A percentile compares a stretch with the other conserved stretches of the same genome.
These are phyloP conservation scores for Triticum turgidum DNA, from an alignment of 176 grass and related monocot species.

Conservation along the genomic window DNA sequence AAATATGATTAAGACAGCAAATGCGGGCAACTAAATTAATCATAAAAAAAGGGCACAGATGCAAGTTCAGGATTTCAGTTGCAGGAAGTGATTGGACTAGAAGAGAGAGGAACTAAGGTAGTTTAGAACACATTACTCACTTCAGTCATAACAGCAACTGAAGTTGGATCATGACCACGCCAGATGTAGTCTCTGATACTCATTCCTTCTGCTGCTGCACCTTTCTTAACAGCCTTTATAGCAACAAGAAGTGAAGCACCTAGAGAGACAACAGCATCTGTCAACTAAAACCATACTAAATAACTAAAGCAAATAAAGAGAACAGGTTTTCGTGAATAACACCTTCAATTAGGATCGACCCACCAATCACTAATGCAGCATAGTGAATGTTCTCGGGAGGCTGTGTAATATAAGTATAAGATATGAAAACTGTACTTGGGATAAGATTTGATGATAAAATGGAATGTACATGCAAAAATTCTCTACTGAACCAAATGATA, in stretches of 20 bases:
- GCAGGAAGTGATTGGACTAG: conserved; percentile 18
- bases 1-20: conserved; percentile 15
- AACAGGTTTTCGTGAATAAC: conserved; percentile 13
- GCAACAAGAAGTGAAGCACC: conserved; percentile 96
- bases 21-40: background rate
- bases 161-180: conserved; percentile 98
- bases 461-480: background rate
- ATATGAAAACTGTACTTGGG: conserved; percentile 24
- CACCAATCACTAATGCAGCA: conserved; percentile 93
- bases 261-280: conserved; percentile 34
- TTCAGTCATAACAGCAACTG: conserved; percentile 98
- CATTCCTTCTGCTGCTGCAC: conserved; percentile 88
- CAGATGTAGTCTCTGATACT: conserved; percentile 91
- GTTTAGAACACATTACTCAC: conserved; percentile 44
- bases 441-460: conserved; percentile 34
- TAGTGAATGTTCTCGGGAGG: conserved; percentile 86
- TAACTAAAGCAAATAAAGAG: background rate
- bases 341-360: conserved; percentile 98
- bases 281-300: conserved; percentile 4
- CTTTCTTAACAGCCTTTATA: conserved; percentile 94
- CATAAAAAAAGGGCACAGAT: background rate
- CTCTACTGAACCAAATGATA: conserved; percentile 29
- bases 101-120: background rate
- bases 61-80: conserved; percentile 19
- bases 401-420: conserved; percentile 45